Evolutionary conservation across 2,329 filamentous ascomycete genomes (phyloP), one percentile per base, ranked within the genome.

Genomic region (Epichloe gansuensis): DNA sequence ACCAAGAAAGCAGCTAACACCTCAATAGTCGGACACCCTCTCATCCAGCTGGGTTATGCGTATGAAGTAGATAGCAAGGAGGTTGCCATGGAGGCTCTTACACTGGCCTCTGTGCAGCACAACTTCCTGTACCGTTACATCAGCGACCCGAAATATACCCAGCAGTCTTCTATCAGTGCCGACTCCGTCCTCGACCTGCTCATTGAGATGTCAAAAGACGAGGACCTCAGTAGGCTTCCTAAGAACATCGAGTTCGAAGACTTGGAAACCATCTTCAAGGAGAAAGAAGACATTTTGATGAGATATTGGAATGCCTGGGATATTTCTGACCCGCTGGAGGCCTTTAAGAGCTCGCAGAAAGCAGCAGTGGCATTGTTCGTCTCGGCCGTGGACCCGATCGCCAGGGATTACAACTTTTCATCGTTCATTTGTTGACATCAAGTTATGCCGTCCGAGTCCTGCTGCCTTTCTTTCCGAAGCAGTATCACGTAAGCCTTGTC

Each of bases 41-140:
- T 97, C n/a, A 93, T 97, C 54, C 93, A 97, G 62, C 77, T 98
- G 2, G 91, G 83, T n/a, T 96, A 95, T 65, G 93, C 90, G 9
- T 91, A 86, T 63, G 91, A 98, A 71, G 76, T 97, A 61, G 81
- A 87, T 56, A 93, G 80, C 60, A 86, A 85, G 54, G 91, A 94
- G 58, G 66, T 97, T 21, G 91, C 84, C 47, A 93, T 95, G 69
- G 93, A 98, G 72, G 87, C 90, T 1, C 76, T 98, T 0, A 82
- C 81, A 0, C 74, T 95, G 56, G 75, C 83, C 0, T 73, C 77
- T 8, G 70, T 73, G 1, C 72, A 79, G 60, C 79, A 84, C 66
- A 72, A 78, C 64, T 79, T 73, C 63, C 65, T 84, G 34, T 80
- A 83, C 67, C 80, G 77, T 64, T 85, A 83, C 60, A 62, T 88